Evolutionary conservation across 139 green algal genomes (phyloP).

Genomic region (Chlorella sp.): DNA sequence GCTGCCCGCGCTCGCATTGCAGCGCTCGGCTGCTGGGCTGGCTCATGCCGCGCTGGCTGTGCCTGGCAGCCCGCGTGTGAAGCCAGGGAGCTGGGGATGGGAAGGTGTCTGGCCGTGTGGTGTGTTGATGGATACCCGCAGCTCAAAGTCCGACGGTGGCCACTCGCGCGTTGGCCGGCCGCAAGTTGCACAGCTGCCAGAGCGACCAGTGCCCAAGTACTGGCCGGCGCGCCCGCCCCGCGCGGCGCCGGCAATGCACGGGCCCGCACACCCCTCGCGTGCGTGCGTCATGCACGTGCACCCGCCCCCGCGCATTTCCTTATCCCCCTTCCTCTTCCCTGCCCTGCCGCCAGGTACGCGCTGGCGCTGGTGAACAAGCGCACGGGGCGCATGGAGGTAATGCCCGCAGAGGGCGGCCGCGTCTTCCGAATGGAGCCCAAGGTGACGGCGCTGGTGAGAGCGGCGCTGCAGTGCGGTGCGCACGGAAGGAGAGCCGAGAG

Average conservation of each 20-base stretch:
- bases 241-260: conserved; percentile 26
- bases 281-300: background rate
- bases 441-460: background rate
- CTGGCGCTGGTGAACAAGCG: conserved; percentile 29
- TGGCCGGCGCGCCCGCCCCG: background rate
- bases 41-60: background rate
- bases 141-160: conserved; percentile 37
- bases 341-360: conserved; percentile 34
- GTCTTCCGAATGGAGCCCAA: conserved; percentile 47
- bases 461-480: no score
- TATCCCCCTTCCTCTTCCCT: background rate
- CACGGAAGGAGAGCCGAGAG: no score
- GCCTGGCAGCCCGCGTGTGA: background rate
- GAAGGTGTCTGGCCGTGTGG: no score
- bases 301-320: background rate
- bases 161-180: conserved; percentile 2
- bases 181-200: conserved; percentile 35
- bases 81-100: no score
- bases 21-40: background rate
- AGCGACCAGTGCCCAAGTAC: conserved; percentile 28
- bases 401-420: conserved; percentile 15
- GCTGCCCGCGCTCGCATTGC: background rate
- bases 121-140: background rate
- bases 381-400: conserved; percentile 26
- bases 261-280: conserved; percentile 7